These are phyloP conservation scores for Podaxis sp. DNA, from an alignment of 768 basidiomycete species.

Conservation along the genomic window DNA sequence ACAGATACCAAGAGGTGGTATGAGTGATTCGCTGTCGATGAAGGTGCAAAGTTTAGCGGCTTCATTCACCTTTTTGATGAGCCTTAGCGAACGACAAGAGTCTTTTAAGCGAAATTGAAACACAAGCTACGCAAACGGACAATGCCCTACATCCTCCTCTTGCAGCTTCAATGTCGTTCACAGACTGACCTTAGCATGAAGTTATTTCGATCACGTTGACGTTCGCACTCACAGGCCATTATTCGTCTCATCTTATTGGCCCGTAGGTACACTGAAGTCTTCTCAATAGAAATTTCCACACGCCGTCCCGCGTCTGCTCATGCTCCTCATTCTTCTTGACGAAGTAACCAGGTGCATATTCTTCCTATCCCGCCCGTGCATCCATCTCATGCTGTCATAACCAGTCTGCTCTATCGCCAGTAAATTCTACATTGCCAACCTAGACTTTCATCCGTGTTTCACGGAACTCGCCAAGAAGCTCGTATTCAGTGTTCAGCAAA, in stretches of 20 bases:
- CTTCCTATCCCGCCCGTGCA: constrained; percentile 1
- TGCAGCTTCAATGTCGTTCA: too few species aligned
- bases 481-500: constrained; percentile 80
- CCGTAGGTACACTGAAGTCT: constrained; percentile 74
- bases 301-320: constrained; percentile 89
- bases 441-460: constrained; percentile 78
- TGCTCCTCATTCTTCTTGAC: constrained; percentile 91
- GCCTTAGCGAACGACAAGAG: too few species aligned
- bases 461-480: constrained; percentile 84
- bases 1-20: too few species aligned
- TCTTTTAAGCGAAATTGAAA: too few species aligned
- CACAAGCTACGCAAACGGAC: too few species aligned
- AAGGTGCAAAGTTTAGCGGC: too few species aligned
- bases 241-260: constrained; percentile 8
- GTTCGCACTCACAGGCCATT: constrained; percentile 35
- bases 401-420: constrained; percentile 42
- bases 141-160: too few species aligned
- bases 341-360: constrained; percentile 69
- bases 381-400: background rate
- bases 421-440: constrained; percentile 80
- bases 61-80: too few species aligned
- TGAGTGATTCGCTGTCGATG: too few species aligned
- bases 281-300: constrained; percentile 87
- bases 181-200: constrained; percentile 24
- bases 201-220: constrained; percentile 75